Conservation (phyloP, 2,329 filamentous ascomycete species). For the Cytospora schulzeri region DNA sequence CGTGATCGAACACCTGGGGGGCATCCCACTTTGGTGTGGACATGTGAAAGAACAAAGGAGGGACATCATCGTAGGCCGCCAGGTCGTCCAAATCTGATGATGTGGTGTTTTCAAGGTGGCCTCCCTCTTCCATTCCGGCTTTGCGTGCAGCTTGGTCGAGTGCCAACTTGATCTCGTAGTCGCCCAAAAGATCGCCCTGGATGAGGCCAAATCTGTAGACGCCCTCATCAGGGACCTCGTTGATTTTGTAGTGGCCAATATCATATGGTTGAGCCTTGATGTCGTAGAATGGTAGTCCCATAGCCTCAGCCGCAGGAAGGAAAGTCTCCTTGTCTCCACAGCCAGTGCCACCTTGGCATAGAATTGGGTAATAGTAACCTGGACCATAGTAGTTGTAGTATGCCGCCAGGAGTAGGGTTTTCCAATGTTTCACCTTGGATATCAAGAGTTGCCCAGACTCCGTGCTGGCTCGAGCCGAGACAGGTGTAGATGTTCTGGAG, state of each 20-base stretch:
- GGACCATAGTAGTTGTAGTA: slow-evolving; percentile 60
- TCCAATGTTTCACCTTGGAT: slow-evolving; percentile 48
- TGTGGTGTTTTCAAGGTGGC: neutral
- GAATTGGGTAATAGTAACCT: slow-evolving; percentile 49
- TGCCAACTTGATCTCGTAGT: neutral
- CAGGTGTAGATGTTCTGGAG: slow-evolving; percentile 17
- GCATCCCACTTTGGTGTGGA: slow-evolving; percentile 9
- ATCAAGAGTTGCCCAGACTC: slow-evolving; percentile 52
- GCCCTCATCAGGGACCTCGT: neutral
- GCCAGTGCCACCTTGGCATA: slow-evolving; percentile 45
- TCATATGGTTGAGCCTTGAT: slow-evolving; percentile 34
- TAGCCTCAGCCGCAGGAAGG: slow-evolving; percentile 44
- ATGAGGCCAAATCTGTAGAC: slow-evolving; percentile 3
- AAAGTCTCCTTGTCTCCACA: slow-evolving; percentile 54
- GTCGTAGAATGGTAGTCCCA: slow-evolving; percentile 43
- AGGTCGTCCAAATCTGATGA: neutral
- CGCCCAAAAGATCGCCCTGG: neutral
- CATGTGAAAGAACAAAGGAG: slow-evolving; percentile 10
- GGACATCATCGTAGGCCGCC: neutral
- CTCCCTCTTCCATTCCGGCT: neutral
- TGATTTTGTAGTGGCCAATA: slow-evolving; percentile 7
- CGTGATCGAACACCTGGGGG: neutral
- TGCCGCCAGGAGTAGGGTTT: slow-evolving; percentile 49
- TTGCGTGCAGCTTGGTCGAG: neutral
- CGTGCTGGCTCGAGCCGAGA: slow-evolving; percentile 7